Base-by-base conservation (phyloP, 1,284 basidiomycete species). In the Melampsora abietis-canadensis region DNA sequence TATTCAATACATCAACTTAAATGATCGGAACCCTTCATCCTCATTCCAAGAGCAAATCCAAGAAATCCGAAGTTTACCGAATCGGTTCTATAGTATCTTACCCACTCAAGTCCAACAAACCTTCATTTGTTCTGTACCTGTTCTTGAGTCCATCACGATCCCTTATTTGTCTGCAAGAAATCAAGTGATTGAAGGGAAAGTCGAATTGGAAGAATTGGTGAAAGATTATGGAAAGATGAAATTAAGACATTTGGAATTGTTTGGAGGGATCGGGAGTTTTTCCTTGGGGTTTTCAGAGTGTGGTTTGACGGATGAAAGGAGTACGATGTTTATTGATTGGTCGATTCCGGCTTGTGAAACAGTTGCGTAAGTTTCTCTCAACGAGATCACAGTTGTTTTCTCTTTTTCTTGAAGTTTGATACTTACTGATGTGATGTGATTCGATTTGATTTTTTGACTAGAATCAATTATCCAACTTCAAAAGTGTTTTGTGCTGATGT, bases 251-350 rank as follows among this genome's bases (percentile, higher is more conserved):
- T 19, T 70, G 8, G 68, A 70, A 61, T 31, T 70, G 1, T 70
- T 70, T 64, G 68, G 68, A 2, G 68, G 68, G 19, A 70, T 70
- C 44, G 68, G 68, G 0, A 70, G 68, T 27, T 63, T 70, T 60
- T 63, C 60, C 17, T 31, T 70, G 48, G 60, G 60, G 15, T 21
- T 70, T 40, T 27, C 47, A 10, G 61, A 70, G 15, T 6, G 40
- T 17, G 68, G 68, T 12, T 31, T 70, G 1, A 40, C 68, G 4
- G 46, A 27, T 2, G 40, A 70, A 51, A 44, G 54, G 14, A 44
- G 60, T 7, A 70, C 61, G 10, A 64, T 48, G 6, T 70, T 70
- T 37, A 70, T 70, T 51, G 68, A 70, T 54, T 51, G 48, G 19
- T 70, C 44, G 1, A 24, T 64, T 30, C 48, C 68, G 6, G 68